phyloP scores from a whole-genome alignment of 1,284 basidiomycete genomes.

The Puccinia triticina region DNA sequence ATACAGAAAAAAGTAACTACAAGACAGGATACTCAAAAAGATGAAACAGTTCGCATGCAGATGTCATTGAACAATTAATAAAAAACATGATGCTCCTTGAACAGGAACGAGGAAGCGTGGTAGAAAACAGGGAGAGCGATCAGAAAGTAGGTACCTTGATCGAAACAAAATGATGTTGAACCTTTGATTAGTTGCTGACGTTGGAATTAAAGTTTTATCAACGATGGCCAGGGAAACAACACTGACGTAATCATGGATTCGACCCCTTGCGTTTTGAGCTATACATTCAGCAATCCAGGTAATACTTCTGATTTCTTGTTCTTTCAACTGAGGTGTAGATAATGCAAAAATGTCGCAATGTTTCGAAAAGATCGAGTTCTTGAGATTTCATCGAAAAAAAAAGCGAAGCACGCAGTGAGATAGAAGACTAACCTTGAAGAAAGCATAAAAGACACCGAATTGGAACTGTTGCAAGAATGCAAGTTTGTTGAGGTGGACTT shows the following conservation, averaged over 20 bases:
- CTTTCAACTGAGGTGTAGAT: conserved; percentile 70
- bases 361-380: neutral
- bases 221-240: neutral
- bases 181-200: no score
- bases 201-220: neutral
- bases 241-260: conserved; percentile 83
- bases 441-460: conserved; percentile 86
- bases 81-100: no score
- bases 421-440: conserved; percentile 68
- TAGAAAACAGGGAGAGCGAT: no score
- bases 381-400: neutral
- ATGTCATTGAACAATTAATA: no score
- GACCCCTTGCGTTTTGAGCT: conserved; percentile 86
- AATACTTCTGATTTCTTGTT: conserved; percentile 96
- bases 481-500: conserved; percentile 90
- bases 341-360: neutral
- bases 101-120: no score
- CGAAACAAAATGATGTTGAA: no score
- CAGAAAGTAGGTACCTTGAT: no score
- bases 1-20: no score
- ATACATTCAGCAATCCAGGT: conserved; percentile 72
- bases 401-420: neutral
- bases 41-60: no score
- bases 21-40: no score
- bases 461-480: conserved; percentile 81